phyloP scores from a whole-genome alignment of 257 asterid genomes.

The Solanum pennellii region DNA sequence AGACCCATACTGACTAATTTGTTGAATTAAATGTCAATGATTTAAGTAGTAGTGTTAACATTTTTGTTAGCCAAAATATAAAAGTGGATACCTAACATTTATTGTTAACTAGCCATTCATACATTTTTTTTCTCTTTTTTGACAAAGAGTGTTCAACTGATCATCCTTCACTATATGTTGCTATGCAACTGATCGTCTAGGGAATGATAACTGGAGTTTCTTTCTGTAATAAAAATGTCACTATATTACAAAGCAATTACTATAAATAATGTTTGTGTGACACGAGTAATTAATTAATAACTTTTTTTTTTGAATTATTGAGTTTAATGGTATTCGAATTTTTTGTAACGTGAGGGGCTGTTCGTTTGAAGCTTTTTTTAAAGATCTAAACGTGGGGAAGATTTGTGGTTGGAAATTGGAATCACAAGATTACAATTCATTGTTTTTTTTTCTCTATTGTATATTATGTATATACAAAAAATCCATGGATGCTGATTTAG shows the following conservation, averaged over 20 bases:
- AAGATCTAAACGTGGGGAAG: background rate
- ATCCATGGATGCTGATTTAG: background rate
- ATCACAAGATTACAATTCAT: background rate
- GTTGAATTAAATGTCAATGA: constrained; percentile 10
- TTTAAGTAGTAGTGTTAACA: background rate
- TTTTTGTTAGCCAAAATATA: background rate
- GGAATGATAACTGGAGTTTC: background rate
- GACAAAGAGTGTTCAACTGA: rapidly evolving
- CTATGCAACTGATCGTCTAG: no score
- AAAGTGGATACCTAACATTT: background rate
- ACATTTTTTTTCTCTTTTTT: background rate
- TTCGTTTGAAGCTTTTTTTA: background rate
- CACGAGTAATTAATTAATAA: background rate
- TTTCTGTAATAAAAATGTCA: background rate
- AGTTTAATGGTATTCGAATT: background rate
- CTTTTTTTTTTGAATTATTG: background rate
- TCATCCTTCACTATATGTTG: background rate
- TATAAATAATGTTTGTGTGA: background rate
- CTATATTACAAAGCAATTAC: background rate
- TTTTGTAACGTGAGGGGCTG: background rate
- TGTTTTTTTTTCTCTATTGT: background rate
- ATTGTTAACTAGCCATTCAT: background rate
- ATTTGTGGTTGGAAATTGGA: background rate
- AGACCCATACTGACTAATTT: constrained; percentile 12
- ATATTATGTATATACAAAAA: background rate